phyloP scores from a whole-genome alignment of 2,329 filamentous ascomycete species.

The Knoxdaviesia capensis region DNA sequence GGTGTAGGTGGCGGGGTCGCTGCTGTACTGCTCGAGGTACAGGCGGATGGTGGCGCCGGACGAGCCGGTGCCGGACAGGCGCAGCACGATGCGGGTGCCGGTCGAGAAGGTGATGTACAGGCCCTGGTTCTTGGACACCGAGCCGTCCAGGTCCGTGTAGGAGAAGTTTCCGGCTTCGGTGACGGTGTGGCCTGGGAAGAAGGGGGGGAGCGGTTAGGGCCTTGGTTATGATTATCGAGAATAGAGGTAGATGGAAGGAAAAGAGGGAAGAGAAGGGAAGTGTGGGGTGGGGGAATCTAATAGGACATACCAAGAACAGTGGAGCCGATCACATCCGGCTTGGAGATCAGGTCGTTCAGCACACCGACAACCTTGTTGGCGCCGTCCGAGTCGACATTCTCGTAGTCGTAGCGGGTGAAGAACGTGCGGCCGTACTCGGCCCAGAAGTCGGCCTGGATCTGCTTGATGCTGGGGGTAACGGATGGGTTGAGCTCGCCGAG shows the following conservation, averaged over 20 bases:
- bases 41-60: conserved; percentile 91
- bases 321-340: conserved; percentile 60
- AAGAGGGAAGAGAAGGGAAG: background rate
- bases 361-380: conserved; percentile 78
- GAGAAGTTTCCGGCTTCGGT: conserved; percentile 87
- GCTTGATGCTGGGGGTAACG: conserved; percentile 75
- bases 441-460: conserved; percentile 98
- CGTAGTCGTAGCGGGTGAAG: conserved; percentile 98
- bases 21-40: conserved; percentile 92
- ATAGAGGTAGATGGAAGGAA: background rate
- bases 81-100: conserved; percentile 84
- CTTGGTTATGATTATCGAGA: background rate
- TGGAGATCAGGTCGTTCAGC: conserved; percentile 58
- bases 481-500: conserved; percentile 65
- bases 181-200: conserved; percentile 47
- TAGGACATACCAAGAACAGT: conserved; percentile 43
- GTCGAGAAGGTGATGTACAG: conserved; percentile 89
- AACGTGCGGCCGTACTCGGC: conserved; percentile 87
- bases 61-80: conserved; percentile 84
- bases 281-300: background rate
- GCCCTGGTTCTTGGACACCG: conserved; percentile 87
- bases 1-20: conserved; percentile 56
- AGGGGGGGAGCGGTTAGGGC: conserved; percentile 6
- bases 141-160: conserved; percentile 96
- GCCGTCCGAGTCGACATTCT: conserved; percentile 78